Evolutionary conservation across 768 basidiomycete genomes (phyloP), one percentile per base, ranked within the genome.

Genomic region (Leucosporidium yakuticum): DNA sequence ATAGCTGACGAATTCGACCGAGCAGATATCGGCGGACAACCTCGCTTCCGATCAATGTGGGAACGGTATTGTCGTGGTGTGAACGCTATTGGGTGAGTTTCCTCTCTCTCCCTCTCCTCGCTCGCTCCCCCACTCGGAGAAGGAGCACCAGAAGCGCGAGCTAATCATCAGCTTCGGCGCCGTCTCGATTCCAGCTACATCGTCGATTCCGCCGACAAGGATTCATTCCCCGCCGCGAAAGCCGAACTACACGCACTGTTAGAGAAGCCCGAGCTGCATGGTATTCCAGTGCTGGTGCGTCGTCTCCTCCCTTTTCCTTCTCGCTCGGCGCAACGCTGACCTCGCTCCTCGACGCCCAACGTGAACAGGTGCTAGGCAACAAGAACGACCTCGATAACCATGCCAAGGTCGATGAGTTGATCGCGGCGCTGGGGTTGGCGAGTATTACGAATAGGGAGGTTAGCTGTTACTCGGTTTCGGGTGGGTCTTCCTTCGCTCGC

Each of bases 21-120:
- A 44, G 44, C 60, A 72, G 71, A 72, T 51, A 68, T 72, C 34
- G 71, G 67, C 1, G 71, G 71, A 1, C 71, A 72, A 58, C 71
- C 71, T 4, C 64, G 71, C 1, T 72, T 72, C 58, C 67, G 71
- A 8, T 72, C 70, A 27, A 72, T 72, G 64, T 72, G 71, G 71
- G 71, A 72, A 56, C 67, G 71, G 6, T 72, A 72, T 62, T 72
- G 71, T 55, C 62, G 62, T 29, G 71, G 71, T 34, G 71, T 72
- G 11, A 23, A 32, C 4, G 68, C 71, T 3, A 68, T 72, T 49
- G 49, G 66, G 32, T 72, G 62, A 58, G 71, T 67, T 6, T 11
- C 23, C 34, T 23, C 2, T 19, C 36, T 23, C n/a, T 11, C 25
- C 21, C 44, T 2, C 23, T 11, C 23, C 25, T 48, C 11, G 36